Evolutionary conservation across 2,329 filamentous ascomycete genomes (phyloP).

Genomic region (Xylariaceae sp.): DNA sequence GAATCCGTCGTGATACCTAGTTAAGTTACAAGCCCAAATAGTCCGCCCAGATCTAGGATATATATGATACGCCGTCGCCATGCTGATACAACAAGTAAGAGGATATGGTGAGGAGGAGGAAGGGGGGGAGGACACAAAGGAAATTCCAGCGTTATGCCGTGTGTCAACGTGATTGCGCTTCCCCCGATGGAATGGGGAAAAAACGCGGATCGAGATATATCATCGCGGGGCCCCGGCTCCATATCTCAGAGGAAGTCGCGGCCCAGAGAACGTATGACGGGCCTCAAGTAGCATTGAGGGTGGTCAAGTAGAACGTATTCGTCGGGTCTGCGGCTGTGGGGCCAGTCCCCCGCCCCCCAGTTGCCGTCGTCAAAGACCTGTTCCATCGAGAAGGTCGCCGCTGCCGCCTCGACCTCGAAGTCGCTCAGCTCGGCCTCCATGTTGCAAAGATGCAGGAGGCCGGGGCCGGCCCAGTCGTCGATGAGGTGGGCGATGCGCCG

Average conservation of each 20-base stretch:
- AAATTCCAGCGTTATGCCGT: conserved; percentile 22
- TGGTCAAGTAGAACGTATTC: conserved; percentile 26
- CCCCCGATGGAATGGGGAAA: conserved; percentile 7
- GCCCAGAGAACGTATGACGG: conserved; percentile 31
- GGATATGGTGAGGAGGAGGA: too few relatives aligned
- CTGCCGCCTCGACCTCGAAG: conserved; percentile 43
- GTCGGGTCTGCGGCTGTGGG: conserved; percentile 29
- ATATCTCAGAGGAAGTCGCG: conserved; percentile 32
- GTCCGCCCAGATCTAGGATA: conserved; percentile 21
- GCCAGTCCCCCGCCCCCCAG: conserved; percentile 30
- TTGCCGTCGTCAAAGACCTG: conserved; percentile 26
- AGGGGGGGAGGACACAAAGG: conserved; percentile 5
- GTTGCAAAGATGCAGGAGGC: conserved; percentile 57
- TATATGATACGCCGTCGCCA: conserved; percentile 29
- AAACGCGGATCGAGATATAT: conserved; percentile 5
- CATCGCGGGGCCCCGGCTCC: neutral
- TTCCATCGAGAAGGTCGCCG: conserved; percentile 16
- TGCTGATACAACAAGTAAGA: conserved; percentile 28
- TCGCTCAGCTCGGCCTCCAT: conserved; percentile 64
- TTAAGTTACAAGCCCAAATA: neutral
- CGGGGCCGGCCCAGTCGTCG: conserved; percentile 61
- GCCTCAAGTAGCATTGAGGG: conserved; percentile 24
- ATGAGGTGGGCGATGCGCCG: conserved; percentile 61
- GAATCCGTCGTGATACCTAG: neutral
- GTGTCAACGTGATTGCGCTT: conserved; percentile 18